A percentile compares a stretch with the other conserved stretches of the same genome.
phyloP scores from a whole-genome alignment of 768 basidiomycete genomes.

The Lentinula detonsa region DNA sequence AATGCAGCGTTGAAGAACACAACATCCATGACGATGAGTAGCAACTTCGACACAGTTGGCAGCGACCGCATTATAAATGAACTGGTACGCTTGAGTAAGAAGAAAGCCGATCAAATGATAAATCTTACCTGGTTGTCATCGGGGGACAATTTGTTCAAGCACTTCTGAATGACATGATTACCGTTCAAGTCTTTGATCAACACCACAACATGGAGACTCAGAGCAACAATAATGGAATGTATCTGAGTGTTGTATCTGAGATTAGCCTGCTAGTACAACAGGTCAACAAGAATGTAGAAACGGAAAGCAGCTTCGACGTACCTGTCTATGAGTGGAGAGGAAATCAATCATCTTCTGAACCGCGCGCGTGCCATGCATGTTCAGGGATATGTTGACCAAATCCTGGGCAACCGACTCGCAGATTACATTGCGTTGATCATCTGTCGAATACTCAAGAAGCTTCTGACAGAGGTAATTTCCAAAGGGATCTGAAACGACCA shows the following conservation, averaged over 20 bases:
- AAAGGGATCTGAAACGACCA: slow-evolving; percentile 70
- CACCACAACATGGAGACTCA: slow-evolving; percentile 96
- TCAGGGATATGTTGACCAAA: slow-evolving; percentile 94
- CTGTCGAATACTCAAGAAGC: slow-evolving; percentile 92
- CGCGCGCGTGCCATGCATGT: slow-evolving; percentile 99
- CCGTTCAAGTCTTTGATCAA: slow-evolving; percentile 98
- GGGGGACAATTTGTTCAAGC: slow-evolving; percentile 94
- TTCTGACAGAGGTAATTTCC: slow-evolving; percentile 99
- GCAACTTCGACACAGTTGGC: slow-evolving; percentile 99
- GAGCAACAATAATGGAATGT: slow-evolving; percentile 91
- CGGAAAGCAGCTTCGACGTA: slow-evolving; percentile 34
- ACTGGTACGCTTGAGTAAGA: slow-evolving; percentile 35
- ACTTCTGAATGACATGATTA: slow-evolving; percentile 98
- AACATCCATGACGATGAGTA: slow-evolving; percentile 96
- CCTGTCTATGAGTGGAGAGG: slow-evolving; percentile 91
- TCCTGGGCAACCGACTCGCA: slow-evolving; percentile 98
- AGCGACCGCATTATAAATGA: slow-evolving; percentile 99
- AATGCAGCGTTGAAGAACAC: slow-evolving; percentile 95
- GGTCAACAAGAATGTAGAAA: slow-evolving; percentile 44
- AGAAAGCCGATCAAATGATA: neutral
- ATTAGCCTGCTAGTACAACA: slow-evolving; percentile 58
- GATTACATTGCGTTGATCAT: slow-evolving; percentile 94
- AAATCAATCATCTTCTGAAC: slow-evolving; percentile 99
- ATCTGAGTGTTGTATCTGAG: slow-evolving; percentile 85
- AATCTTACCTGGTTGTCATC: slow-evolving; percentile 89